phyloP scores from a whole-genome alignment of 2,329 filamentous ascomycete genomes.

The Hymenoscyphus albidus region DNA sequence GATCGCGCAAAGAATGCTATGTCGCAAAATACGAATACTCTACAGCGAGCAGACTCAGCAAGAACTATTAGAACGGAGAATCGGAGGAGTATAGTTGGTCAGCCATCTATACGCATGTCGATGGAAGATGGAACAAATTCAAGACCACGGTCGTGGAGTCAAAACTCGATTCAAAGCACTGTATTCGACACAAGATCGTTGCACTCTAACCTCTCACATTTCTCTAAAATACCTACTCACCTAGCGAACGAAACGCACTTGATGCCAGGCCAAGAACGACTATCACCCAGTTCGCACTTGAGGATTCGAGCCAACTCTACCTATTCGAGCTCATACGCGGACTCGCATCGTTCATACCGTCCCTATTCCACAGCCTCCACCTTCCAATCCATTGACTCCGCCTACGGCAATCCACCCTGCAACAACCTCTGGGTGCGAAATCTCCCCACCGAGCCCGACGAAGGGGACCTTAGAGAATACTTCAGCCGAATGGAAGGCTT shows the following conservation, averaged over 20 bases:
- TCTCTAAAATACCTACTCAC: constrained; percentile 9
- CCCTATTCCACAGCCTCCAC: constrained; percentile 12
- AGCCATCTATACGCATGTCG: constrained; percentile 6
- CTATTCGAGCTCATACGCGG: constrained; percentile 4
- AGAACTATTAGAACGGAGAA: constrained; percentile 12
- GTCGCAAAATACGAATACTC: neutral
- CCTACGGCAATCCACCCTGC: constrained; percentile 15
- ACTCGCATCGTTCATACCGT: constrained; percentile 9
- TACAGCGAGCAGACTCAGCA: constrained; percentile 11
- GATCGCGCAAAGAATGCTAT: constrained; percentile 8
- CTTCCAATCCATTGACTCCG: constrained; percentile 13
- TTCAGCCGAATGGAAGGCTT: constrained; percentile 10
- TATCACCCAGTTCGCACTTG: neutral
- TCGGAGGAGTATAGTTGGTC: neutral
- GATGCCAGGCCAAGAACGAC: neutral
- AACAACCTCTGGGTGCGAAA: constrained; percentile 13
- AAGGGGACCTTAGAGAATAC: constrained; percentile 10
- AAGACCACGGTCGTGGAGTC: constrained; percentile 10
- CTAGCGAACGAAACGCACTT: constrained; percentile 9
- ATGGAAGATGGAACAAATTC: constrained; percentile 2
- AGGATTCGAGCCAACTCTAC: neutral
- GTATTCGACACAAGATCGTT: constrained; percentile 13
- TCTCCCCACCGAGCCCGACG: constrained; percentile 10
- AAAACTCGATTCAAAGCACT: constrained; percentile 15
- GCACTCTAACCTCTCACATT: constrained; percentile 10